Percentiles rank a stretch among this genome's conserved stretches.
Evolutionary conservation across 169 alveolate genomes (phyloP).

Genomic region (Cryptosporidium tyzzeri): DNA sequence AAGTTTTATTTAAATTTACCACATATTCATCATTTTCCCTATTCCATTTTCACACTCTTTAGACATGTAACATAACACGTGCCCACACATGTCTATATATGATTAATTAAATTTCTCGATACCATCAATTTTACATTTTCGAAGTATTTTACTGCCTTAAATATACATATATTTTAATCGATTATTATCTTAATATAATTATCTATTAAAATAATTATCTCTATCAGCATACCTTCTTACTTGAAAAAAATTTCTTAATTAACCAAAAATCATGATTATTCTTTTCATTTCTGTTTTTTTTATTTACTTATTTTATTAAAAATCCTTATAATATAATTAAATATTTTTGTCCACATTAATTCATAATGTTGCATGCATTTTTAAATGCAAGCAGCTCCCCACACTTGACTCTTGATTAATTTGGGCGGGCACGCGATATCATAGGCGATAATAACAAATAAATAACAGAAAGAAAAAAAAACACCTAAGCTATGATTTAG

Average conservation of each 20-base stretch:
- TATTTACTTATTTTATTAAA: neutral
- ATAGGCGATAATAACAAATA: neutral
- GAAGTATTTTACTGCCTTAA: no score
- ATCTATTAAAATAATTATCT: no score
- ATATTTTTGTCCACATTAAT: neutral
- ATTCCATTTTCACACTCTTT: conserved; percentile 2
- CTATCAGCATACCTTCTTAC: neutral
- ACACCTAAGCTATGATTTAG: no score
- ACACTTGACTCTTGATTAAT: neutral
- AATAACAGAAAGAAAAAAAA: neutral
- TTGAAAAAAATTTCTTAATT: neutral
- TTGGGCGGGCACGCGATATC: no score
- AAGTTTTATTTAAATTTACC: neutral
- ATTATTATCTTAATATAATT: no score
- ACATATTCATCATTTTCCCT: neutral
- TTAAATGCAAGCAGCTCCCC: neutral
- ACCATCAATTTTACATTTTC: neutral
- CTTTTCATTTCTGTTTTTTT: no score
- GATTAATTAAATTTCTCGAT: conserved; percentile 7
- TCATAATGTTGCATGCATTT: neutral
- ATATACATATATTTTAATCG: no score
- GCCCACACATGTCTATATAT: conserved; percentile 21
- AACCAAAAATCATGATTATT: no score
- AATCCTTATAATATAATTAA: neutral
- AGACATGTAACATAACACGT: conserved; percentile 9